These are phyloP conservation scores for Cladosporium sp. DNA, from an alignment of 2,329 filamentous ascomycete species.

Conservation along the genomic window DNA sequence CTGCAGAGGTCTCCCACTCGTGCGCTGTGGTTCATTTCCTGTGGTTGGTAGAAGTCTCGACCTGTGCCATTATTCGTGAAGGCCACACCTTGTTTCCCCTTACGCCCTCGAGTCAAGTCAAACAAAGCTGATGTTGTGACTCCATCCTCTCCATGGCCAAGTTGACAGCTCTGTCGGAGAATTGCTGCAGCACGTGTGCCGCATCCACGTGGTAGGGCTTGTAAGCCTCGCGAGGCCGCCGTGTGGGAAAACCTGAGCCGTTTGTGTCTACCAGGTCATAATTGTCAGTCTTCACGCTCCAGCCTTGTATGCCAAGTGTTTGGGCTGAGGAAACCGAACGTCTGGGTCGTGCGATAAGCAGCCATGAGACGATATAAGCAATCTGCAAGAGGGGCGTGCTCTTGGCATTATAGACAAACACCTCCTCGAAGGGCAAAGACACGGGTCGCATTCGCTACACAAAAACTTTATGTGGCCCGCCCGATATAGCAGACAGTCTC, in stretches of 20 bases:
- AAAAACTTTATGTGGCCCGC: background rate
- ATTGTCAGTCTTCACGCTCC: background rate
- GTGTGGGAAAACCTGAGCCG: background rate
- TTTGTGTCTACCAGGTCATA: background rate
- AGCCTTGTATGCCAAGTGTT: background rate
- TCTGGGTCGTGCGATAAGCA: slow-evolving; percentile 12
- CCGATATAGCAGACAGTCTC: background rate
- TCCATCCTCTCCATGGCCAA: background rate
- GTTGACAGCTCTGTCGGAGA: background rate
- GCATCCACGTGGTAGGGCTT: background rate
- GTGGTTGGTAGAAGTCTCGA: background rate
- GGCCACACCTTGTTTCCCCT: background rate
- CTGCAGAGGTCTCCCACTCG: background rate
- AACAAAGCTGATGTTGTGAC: background rate
- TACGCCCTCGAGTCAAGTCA: background rate
- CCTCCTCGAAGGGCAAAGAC: background rate
- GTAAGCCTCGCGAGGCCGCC: background rate
- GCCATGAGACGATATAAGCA: slow-evolving; percentile 10
- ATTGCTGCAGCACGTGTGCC: background rate
- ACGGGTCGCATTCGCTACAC: slow-evolving; percentile 10
- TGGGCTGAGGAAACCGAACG: background rate
- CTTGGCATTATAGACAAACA: background rate
- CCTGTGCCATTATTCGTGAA: background rate
- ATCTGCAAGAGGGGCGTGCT: background rate
- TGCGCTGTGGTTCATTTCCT: background rate